phyloP scores from a whole-genome alignment of 192 early-diverging fungal species.

The Linnemannia zychae region DNA sequence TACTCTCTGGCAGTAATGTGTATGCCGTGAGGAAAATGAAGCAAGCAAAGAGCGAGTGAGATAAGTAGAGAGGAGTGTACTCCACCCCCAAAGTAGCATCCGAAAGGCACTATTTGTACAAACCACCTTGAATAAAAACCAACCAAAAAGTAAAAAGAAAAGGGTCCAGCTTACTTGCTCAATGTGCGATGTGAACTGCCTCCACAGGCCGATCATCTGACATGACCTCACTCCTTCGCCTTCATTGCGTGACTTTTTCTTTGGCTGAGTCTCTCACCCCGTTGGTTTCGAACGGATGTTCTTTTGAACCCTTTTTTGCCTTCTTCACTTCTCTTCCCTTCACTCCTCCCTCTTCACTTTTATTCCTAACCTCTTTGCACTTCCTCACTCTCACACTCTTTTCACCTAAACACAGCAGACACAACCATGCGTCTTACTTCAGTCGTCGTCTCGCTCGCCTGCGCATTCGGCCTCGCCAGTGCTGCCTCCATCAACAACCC shows the following conservation, averaged over 20 bases:
- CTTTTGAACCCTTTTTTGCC: neutral
- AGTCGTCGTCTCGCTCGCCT: slow-evolving; percentile 28
- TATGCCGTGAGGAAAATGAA: too few relatives aligned
- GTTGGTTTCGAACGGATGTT: neutral
- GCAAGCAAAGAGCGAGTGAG: too few relatives aligned
- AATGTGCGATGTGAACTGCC: too few relatives aligned
- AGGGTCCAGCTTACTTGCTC: too few relatives aligned
- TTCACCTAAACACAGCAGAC: neutral
- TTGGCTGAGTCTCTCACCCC: neutral
- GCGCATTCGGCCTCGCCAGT: slow-evolving; percentile 23
- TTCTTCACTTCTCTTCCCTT: neutral
- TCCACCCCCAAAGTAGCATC: too few relatives aligned
- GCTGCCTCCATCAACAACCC: slow-evolving; percentile 2
- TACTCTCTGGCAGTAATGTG: too few relatives aligned
- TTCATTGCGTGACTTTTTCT: neutral
- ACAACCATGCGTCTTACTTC: slow-evolving; percentile 35
- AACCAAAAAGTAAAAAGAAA: too few relatives aligned
- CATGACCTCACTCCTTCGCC: too few relatives aligned
- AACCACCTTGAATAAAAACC: too few relatives aligned
- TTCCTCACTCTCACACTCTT: neutral
- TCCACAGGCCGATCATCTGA: too few relatives aligned
- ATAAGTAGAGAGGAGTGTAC: too few relatives aligned
- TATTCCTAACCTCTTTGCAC: neutral
- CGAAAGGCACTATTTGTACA: too few relatives aligned
- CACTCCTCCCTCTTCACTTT: neutral